A percentile compares a stretch with the other conserved stretches of the same genome.
Conservation (phyloP, 345 rosid species). For the Aquilaria yunnanensis region DNA sequence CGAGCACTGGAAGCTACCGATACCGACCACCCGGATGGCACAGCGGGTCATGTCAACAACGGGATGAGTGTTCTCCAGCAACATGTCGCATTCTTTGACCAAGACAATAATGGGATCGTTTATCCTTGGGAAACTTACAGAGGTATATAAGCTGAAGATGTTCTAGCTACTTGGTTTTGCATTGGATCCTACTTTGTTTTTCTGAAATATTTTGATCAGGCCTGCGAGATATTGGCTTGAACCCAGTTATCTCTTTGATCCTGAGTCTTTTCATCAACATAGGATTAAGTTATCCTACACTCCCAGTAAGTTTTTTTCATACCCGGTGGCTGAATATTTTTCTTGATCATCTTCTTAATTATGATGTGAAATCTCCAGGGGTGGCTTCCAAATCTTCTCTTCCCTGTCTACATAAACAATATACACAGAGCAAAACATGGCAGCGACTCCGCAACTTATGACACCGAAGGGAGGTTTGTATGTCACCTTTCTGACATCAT, state of each 20-base stretch:
- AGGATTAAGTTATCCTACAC: slow-evolving; percentile 54
- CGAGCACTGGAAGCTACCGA: slow-evolving; percentile 74
- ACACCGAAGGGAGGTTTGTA: slow-evolving; percentile 54
- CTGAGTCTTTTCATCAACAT: slow-evolving; percentile 31
- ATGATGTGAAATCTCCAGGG: slow-evolving; percentile 16
- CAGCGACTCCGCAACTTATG: slow-evolving; percentile 53
- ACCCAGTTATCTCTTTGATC: slow-evolving; percentile 37
- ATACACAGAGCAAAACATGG: slow-evolving; percentile 66
- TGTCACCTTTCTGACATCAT: too few species aligned
- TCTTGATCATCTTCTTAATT: too few species aligned
- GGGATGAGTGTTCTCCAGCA: slow-evolving; percentile 72
- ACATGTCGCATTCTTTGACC: slow-evolving; percentile 73
- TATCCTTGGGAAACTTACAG: slow-evolving; percentile 79
- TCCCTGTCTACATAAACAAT: slow-evolving; percentile 45
- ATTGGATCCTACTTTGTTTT: too few species aligned
- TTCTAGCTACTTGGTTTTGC: too few species aligned
- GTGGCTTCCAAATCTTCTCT: slow-evolving; percentile 47
- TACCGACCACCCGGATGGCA: slow-evolving; percentile 57
- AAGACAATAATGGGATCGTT: slow-evolving; percentile 57
- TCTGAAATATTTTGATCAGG: slow-evolving; percentile 22
- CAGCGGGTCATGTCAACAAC: slow-evolving; percentile 43
- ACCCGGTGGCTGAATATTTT: too few species aligned
- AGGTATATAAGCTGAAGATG: neutral
- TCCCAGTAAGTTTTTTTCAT: slow-evolving; percentile 36
- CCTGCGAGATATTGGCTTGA: slow-evolving; percentile 57